Percentiles rank a stretch among this genome's conserved stretches.
Evolutionary conservation across 148 eudicot genomes (phyloP).

Genomic region (Fagopyrum esculentum): DNA sequence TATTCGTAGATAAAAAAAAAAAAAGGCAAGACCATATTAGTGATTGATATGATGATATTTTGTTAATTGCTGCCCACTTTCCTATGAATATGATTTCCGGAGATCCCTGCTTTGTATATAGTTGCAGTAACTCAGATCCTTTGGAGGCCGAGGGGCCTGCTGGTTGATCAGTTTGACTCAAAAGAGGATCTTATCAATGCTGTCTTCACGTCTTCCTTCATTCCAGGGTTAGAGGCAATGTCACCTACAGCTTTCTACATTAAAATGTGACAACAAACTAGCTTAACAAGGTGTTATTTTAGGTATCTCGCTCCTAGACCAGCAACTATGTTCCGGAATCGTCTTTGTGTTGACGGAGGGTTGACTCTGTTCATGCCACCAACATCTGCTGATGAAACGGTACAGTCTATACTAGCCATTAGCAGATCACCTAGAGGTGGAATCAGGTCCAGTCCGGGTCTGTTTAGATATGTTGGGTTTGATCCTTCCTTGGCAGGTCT

Average conservation of each 20-base stretch:
- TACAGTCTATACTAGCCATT: slow-evolving; percentile 17
- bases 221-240: slow-evolving; percentile 64
- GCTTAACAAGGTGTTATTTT: slow-evolving; percentile 21
- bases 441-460: too few relatives aligned
- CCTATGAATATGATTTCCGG: background rate
- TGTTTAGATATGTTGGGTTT: too few relatives aligned
- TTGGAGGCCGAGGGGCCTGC: slow-evolving; percentile 93
- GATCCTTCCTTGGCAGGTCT: too few relatives aligned
- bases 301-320: slow-evolving; percentile 94
- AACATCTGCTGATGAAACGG: slow-evolving; percentile 89
- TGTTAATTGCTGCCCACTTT: background rate
- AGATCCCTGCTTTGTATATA: slow-evolving; percentile 19
- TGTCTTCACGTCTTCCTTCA: slow-evolving; percentile 86
- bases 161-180: slow-evolving; percentile 94
- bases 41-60: background rate
- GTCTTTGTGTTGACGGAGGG: slow-evolving; percentile 93
- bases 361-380: slow-evolving; percentile 98
- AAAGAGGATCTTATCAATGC: slow-evolving; percentile 96
- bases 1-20: background rate
- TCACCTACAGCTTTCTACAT: background rate
- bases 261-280: background rate
- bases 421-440: background rate
- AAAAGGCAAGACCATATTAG: background rate
- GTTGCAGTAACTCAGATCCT: slow-evolving; percentile 93
- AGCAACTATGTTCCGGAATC: slow-evolving; percentile 84